Evolutionary conservation across 352 stramenopile species (phyloP), one percentile per base, ranked within the genome.

Genomic region (Globisporangium iwayamae): DNA sequence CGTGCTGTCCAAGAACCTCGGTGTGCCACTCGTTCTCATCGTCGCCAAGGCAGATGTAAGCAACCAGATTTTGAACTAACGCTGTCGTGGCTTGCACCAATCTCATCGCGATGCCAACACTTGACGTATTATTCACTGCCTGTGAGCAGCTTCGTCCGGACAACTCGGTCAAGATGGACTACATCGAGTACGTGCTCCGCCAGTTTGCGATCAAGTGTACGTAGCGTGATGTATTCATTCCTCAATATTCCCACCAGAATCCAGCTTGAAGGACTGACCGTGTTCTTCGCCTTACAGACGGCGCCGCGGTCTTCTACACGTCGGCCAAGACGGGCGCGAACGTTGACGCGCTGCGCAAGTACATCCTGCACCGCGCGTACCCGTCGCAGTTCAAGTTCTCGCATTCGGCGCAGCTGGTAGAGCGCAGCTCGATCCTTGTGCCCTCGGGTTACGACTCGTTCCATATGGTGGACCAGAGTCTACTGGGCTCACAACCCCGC

Each of bases 91-190:
- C 32, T 9, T 36, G 32, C 32, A 36, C 32, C 9, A 28, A 9
- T 10, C 16, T 16, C 28, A 3, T 18, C 16, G 8, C 4, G 2
- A 30, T 43, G 10, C 28, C 41, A 7, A 56, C n/a, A 20, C 7
- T 32, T 53, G 16, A 28, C 43, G 43, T 36, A 20, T 22, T n/a
- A 3, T 16, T 55, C 3, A 41, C 8, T 41, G 9, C 10, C 16
- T 16, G 9, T 28, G 28, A 50, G 6, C 64, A 90, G 83, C 60
- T 89, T 53, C 79, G 82, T 32, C 78, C 78, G 7, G 86, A 94
- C 55, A 91, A 90, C 69, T 92, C 86, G 6, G 67, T 91, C 20
- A 91, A 93, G 65, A 90, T 92, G 78, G 86, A 94, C 66, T 94
- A 88, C 67, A 82, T 93, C 45, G 82, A 94, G 70, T 93, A 83